Evolutionary conservation across 1,284 basidiomycete species (phyloP), one percentile per base, ranked within the genome.

Genomic region (Phylloporus sp.): DNA sequence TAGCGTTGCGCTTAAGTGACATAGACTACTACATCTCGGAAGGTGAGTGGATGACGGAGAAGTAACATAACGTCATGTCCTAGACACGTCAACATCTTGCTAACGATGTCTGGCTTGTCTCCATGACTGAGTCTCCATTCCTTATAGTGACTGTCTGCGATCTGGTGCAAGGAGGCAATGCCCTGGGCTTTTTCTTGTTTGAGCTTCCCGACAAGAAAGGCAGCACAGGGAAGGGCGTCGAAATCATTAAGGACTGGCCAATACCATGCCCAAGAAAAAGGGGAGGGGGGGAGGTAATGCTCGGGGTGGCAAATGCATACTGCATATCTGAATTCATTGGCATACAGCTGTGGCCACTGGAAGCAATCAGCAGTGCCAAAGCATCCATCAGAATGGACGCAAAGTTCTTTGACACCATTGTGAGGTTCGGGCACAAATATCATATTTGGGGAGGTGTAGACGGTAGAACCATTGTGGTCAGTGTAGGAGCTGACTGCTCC

Each of bases 211-310:
- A 67, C 58, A 34, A 39, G n/a, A n/a, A 55, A 62, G n/a, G 56
- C 31, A 12, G 52, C 20, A 17, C 46, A 31, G 2, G 62, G 26
- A 28, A 59, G 46, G 3, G 39, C 4, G 5, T 39, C 32, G 26
- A 67, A 58, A 22, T 64, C 62, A 13, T 55, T 28, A 2, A n/a
- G 10, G 8, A 8, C 26, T 4, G 59, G 62, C 2, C n/a, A n/a
- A 37, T 61, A 67, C 59, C 65, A 67, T 1, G 56, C 66, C 66
- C 58, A 67, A 3, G 31, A 44, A 2, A 67, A 49, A 3, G 34
- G 24, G 44, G 24, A 22, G 13, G 44, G n/a, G 24, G 24, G 12
- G 10, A 20, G 44, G 44, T 47, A 26, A 24, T 47, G 44, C n/a
- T 47, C 24, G 15, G 11, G 11, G 15, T 15, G n/a, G 13, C 8